These are phyloP conservation scores for Aspergillus wentii DNA, from an alignment of 495 filamentous ascomycete species.

Conservation along the genomic window DNA sequence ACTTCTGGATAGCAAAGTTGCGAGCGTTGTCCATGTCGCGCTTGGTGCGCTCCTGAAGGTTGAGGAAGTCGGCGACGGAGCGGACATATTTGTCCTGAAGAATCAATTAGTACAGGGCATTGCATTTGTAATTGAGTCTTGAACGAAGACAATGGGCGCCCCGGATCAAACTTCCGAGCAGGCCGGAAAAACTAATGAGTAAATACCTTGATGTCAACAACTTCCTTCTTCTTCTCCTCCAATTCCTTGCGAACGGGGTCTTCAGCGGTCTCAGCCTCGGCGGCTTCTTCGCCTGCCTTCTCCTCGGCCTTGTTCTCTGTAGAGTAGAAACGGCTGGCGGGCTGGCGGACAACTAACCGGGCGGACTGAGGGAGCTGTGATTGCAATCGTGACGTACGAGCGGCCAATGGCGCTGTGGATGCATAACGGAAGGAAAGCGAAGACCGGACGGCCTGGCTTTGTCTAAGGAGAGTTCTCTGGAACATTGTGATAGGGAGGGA, in stretches of 20 bases:
- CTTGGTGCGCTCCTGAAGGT: conserved; percentile 90
- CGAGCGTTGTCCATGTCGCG: conserved; percentile 82
- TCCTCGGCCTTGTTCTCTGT: conserved; percentile 33
- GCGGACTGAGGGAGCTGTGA: conserved; percentile 22
- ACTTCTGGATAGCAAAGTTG: conserved; percentile 91
- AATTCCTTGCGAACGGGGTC: conserved; percentile 58
- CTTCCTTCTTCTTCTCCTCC: conserved; percentile 79
- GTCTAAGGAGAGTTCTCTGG: conserved; percentile 41
- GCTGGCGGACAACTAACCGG: conserved; percentile 25
- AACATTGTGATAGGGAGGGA: conserved; percentile 31
- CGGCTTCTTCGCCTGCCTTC: conserved; percentile 28
- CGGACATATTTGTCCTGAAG: conserved; percentile 89
- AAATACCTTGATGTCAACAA: conserved; percentile 85
- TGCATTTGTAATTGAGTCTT: no score
- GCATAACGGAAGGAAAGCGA: conserved; percentile 28
- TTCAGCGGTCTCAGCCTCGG: conserved; percentile 43
- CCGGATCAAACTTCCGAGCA: no score
- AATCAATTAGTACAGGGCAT: conserved; percentile 7
- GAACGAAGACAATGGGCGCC: no score
- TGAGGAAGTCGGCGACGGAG: conserved; percentile 91
- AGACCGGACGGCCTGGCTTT: conserved; percentile 38
- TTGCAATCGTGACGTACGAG: conserved; percentile 37
- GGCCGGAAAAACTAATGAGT: no score
- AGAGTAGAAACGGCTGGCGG: conserved; percentile 34
- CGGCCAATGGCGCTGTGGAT: conserved; percentile 24